Percentiles rank a stretch among this genome's conserved stretches.
Evolutionary conservation across 805 yeast genomes (phyloP).

Genomic region (Wickerhamiella occidentalis): DNA sequence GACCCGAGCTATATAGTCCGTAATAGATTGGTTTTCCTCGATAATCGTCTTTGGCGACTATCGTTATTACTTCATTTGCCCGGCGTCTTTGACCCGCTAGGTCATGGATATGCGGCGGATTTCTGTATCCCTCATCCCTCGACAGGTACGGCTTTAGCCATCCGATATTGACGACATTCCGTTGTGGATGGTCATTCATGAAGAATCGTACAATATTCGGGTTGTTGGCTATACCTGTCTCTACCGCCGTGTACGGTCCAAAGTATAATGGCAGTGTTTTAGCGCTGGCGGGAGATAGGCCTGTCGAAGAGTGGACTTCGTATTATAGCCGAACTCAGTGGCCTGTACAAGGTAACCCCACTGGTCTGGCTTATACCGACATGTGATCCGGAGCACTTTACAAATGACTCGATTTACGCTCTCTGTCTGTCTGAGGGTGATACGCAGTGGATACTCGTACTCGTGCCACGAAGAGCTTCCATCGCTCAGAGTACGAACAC

Average conservation of each 20-base stretch:
- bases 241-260: neutral
- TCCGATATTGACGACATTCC: neutral
- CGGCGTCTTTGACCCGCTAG: no score
- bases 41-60: neutral
- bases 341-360: neutral
- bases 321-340: neutral
- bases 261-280: neutral
- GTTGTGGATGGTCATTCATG: neutral
- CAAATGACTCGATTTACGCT: neutral
- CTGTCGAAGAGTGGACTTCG: no score
- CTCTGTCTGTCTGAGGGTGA: neutral
- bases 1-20: no score
- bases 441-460: neutral
- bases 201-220: neutral
- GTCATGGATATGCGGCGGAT: no score
- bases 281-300: no score
- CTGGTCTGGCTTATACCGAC: neutral
- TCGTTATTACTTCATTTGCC: no score
- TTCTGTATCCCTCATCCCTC: no score
- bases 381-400: neutral
- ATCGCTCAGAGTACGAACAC: no score
- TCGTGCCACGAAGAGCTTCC: no score
- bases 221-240: neutral
- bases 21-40: no score
- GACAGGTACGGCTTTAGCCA: neutral